Percentiles rank a stretch among this genome's conserved stretches.
Conservation (phyloP, 129 eudicot species). For the Oenanthe sinensis region DNA sequence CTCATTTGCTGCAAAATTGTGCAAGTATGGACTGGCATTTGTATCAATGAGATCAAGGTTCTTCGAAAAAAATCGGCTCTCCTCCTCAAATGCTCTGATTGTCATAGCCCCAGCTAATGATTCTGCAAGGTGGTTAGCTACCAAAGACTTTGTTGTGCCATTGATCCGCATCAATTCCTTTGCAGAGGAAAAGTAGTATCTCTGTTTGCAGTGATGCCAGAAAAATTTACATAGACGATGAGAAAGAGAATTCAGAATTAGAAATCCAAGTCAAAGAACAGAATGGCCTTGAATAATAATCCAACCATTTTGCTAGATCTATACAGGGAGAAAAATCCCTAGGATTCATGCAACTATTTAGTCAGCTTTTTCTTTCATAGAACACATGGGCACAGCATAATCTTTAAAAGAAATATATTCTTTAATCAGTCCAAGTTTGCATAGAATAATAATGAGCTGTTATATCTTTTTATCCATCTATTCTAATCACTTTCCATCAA, state of each 20-base stretch:
- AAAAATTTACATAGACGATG: background rate
- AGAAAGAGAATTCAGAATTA: background rate
- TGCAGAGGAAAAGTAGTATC: constrained; percentile 72
- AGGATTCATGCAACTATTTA: background rate
- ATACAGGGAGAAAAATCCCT: background rate
- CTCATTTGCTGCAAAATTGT: constrained; percentile 80
- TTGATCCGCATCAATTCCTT: constrained; percentile 83
- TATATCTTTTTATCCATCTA: background rate
- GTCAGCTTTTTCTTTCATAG: background rate
- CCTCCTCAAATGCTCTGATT: constrained; percentile 83
- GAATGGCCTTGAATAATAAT: background rate
- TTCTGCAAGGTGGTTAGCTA: constrained; percentile 93
- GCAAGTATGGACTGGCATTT: constrained; percentile 83
- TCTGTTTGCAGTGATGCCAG: constrained; percentile 28
- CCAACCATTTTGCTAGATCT: background rate
- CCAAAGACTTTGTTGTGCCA: constrained; percentile 81
- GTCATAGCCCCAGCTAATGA: constrained; percentile 77
- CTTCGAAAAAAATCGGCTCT: constrained; percentile 69
- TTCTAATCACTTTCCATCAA: background rate
- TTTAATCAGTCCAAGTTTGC: constrained; percentile 15
- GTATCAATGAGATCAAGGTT: constrained; percentile 66
- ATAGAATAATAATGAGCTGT: constrained; percentile 10
- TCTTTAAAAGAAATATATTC: background rate
- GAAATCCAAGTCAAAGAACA: background rate
- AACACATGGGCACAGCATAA: background rate